Base-by-base conservation (phyloP, 192 early-diverging fungal genomes). In the Backusella morwellensis region DNA sequence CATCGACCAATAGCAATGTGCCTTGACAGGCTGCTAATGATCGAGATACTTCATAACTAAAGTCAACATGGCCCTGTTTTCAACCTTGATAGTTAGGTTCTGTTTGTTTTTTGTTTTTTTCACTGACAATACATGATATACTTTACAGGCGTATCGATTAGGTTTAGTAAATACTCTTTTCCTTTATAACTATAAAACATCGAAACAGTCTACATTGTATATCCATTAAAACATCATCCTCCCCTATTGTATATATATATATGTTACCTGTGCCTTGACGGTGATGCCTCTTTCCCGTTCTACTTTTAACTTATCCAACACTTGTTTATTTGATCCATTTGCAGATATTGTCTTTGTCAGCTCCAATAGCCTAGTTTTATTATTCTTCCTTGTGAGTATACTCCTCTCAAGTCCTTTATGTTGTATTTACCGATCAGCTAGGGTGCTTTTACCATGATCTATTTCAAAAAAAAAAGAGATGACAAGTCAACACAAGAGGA, bases 241-340 rank as follows among this genome's bases (percentile, higher is more conserved):
- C 17, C 6, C 26, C 34, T 9, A 56, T 35, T 38, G 38, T 44
- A 1, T 15, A 4, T 4, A 12, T 44, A 14, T 44, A 15, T 44
- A 4, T 44, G 47, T 15, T 77, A 91, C 91, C 90, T 98, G 96
- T 21, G 97, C 97, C 82, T 99, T 99, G 68, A 99, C 96, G 7
- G 97, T 99, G 71, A 99, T 99, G 26, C 97, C 97, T 42, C 97
- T 89, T 75, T 98, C 97, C 1, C 95, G 85, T 77, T 99, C 97
- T 3, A 99, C 97, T 80, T 94, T 95, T 0, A 99, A 88, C 83
- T 97, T 99, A 72, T 99, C 97, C 38, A 99, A 82, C 3, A 99
- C 95, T 78, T 98, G 97, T 75, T 94, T 94, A 77, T 95, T 94
- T 35, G 83, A 86, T 69, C 81, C 86, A 36, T 85, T 81, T 52